Evolutionary conservation across 345 rosid species (phyloP).

Genomic region (Erucastrum elatum): DNA sequence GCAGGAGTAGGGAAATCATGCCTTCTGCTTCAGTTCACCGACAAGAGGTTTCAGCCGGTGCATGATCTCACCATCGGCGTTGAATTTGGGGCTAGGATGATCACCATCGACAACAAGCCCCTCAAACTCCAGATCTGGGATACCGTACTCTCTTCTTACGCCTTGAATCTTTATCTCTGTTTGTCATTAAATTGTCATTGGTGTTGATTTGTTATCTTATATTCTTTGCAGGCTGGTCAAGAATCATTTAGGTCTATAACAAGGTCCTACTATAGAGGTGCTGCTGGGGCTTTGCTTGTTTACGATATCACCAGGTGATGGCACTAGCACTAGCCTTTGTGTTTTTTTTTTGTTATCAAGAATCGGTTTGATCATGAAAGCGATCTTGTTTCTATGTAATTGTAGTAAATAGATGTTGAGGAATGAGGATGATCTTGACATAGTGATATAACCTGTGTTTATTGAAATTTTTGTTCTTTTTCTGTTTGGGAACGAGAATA

Average conservation of each 20-base stretch:
- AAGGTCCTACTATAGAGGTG: conserved; percentile 94
- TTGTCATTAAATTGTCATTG: not conserved
- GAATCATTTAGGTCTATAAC: conserved; percentile 97
- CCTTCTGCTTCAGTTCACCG: conserved; percentile 93
- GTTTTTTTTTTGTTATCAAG: not conserved
- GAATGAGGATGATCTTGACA: not conserved
- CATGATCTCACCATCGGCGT: conserved; percentile 97
- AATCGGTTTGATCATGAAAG: not conserved
- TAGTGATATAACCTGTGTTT: not conserved
- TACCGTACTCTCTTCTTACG: conserved; percentile 53
- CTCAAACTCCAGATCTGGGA: conserved; percentile 76
- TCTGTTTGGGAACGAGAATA: no score
- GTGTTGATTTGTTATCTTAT: not conserved
- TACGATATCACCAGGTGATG: conserved; percentile 94
- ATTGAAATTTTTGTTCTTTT: no score
- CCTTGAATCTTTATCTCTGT: not conserved
- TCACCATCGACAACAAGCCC: no score
- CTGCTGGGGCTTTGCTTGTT: conserved; percentile 97
- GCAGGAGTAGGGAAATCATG: conserved; percentile 98
- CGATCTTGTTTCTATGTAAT: not conserved
- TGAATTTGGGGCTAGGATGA: conserved; percentile 56
- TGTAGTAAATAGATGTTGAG: not conserved
- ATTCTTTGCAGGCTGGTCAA: conserved; percentile 83
- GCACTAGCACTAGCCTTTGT: no score
- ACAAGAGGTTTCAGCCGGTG: conserved; percentile 97